A percentile compares a stretch with the other conserved stretches of the same genome.
phyloP scores from a whole-genome alignment of 345 rosid species.

The Moricandia moricandioides region DNA sequence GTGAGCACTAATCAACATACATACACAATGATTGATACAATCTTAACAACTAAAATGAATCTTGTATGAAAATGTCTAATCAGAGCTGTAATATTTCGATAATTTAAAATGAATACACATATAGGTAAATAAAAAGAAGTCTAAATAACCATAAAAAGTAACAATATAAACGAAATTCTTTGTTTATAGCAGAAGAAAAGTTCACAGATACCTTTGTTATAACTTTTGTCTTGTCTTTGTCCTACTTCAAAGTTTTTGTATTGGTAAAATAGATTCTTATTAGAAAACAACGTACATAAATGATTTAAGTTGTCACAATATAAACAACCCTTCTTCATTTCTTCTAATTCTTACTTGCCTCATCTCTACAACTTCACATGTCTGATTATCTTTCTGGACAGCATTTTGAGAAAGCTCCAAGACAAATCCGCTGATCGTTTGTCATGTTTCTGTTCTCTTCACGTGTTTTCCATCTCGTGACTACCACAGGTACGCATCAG shows the following conservation, averaged over 20 bases:
- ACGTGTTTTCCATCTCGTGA: conserved; percentile 28
- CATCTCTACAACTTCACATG: conserved; percentile 24
- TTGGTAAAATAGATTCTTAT: conserved; percentile 21
- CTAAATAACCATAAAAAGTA: too few relatives aligned
- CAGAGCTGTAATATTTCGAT: not conserved
- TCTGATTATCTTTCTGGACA: conserved; percentile 30
- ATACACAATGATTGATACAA: not conserved
- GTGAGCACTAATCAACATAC: not conserved
- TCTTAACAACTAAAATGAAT: not conserved
- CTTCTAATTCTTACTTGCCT: conserved; percentile 19
- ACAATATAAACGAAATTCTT: conserved; percentile 11
- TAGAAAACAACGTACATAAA: conserved; percentile 22
- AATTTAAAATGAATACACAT: not conserved
- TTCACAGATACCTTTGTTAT: conserved; percentile 25
- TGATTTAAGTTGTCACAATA: not conserved
- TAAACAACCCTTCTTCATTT: conserved; percentile 13
- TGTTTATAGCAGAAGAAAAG: conserved; percentile 35
- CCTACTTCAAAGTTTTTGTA: conserved; percentile 32
- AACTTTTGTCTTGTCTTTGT: conserved; percentile 32
- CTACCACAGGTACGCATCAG: conserved; percentile 24
- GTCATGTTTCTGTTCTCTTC: conserved; percentile 35
- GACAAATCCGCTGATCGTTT: conserved; percentile 11
- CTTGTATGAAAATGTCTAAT: not conserved
- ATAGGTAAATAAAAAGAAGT: not conserved
- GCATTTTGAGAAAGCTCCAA: conserved; percentile 12